phyloP scores from a whole-genome alignment of 306 rosid genomes.

The Rosa rugosa region DNA sequence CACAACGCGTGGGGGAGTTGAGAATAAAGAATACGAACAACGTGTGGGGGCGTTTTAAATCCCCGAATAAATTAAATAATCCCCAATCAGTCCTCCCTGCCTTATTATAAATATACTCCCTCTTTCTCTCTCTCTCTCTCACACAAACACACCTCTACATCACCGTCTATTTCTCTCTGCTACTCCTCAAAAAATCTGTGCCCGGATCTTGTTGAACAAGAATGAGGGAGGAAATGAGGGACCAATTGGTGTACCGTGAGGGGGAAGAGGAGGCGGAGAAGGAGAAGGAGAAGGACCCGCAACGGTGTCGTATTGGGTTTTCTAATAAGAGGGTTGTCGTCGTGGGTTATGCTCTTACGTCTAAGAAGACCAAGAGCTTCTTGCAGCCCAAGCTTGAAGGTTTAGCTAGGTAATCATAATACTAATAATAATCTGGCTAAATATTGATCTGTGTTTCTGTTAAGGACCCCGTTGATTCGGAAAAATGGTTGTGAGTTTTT shows the following conservation, averaged over 20 bases:
- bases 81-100: too few relatives aligned
- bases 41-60: background rate
- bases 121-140: background rate
- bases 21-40: background rate
- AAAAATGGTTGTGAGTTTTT: background rate
- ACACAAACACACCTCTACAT: background rate
- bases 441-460: background rate
- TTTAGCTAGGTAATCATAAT: conserved; percentile 60
- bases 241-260: conserved; percentile 39
- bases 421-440: conserved; percentile 17
- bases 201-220: background rate
- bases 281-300: conserved; percentile 11
- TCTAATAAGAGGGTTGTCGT: conserved; percentile 46
- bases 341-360: conserved; percentile 92
- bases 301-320: conserved; percentile 33
- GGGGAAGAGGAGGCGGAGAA: conserved; percentile 29
- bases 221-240: conserved; percentile 41
- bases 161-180: background rate
- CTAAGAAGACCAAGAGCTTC: conserved; percentile 89
- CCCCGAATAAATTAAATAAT: background rate
- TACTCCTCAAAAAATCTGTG: background rate
- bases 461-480: background rate
- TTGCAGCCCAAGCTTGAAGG: conserved; percentile 88
- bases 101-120: background rate
- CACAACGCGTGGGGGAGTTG: background rate